phyloP scores from a whole-genome alignment of 306 rosid species.

The Dryas octopetala region DNA sequence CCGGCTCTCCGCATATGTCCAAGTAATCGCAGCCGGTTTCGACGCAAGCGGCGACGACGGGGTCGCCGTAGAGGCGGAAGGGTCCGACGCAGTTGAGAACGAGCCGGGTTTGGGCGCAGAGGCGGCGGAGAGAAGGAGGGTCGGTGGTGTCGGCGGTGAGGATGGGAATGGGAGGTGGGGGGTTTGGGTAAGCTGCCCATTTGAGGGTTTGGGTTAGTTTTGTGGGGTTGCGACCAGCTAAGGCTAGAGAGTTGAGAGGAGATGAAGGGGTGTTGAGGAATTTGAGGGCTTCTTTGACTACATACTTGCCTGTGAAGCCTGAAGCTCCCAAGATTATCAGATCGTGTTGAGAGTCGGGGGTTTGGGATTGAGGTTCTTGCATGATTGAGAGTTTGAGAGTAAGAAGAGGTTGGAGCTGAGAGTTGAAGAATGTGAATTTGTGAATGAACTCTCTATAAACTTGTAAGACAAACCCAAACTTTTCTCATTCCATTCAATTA shows the following conservation, averaged over 20 bases:
- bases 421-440: not conserved
- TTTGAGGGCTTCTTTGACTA: conserved; percentile 64
- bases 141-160: conserved; percentile 63
- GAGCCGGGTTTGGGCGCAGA: conserved; percentile 63
- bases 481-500: too few species aligned
- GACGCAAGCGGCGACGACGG: too few species aligned
- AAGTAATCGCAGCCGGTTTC: too few species aligned
- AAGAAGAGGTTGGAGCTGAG: not conserved
- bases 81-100: conserved; percentile 94
- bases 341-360: conserved; percentile 33
- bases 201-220: conserved; percentile 57
- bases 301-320: conserved; percentile 88
- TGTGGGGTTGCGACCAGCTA: conserved; percentile 67
- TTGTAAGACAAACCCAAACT: too few species aligned
- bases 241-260: conserved; percentile 62
- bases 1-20: too few species aligned
- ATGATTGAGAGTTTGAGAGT: conserved; percentile 8
- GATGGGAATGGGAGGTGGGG: conserved; percentile 55
- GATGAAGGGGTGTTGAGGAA: conserved; percentile 56
- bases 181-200: conserved; percentile 63
- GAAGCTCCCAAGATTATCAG: conserved; percentile 77
- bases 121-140: conserved; percentile 51
- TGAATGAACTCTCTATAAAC: too few species aligned
- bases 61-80: conserved; percentile 28
- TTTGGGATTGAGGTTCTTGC: conserved; percentile 17